Evolutionary conservation across 1,284 basidiomycete genomes (phyloP).

Genomic region (Rugosomyces carneus): DNA sequence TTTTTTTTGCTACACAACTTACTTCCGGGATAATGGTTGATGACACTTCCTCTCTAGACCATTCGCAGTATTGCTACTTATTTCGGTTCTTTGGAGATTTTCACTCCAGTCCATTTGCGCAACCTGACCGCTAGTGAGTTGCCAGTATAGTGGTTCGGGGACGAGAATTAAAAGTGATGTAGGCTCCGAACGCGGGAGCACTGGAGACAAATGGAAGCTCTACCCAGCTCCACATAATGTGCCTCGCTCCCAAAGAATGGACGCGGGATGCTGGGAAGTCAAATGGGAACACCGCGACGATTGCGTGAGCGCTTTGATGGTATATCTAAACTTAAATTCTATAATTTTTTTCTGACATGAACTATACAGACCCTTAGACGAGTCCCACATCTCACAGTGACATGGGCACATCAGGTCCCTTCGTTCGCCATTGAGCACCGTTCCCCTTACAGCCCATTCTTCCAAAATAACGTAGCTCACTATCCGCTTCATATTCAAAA

Average conservation of each 20-base stretch:
- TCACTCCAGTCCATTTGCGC: slow-evolving; percentile 22
- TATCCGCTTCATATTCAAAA: slow-evolving; percentile 23
- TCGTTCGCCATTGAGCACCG: slow-evolving; percentile 20
- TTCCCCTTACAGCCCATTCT: slow-evolving; percentile 15
- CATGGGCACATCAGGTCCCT: slow-evolving; percentile 64
- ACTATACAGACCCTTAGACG: slow-evolving; percentile 52
- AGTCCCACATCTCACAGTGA: slow-evolving; percentile 65
- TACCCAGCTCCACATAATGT: slow-evolving; percentile 50
- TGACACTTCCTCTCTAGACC: slow-evolving; percentile 28
- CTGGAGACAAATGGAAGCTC: slow-evolving; percentile 12
- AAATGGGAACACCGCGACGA: slow-evolving; percentile 74
- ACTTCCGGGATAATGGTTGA: background rate
- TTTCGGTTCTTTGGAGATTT: slow-evolving; percentile 54
- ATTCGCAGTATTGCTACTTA: slow-evolving; percentile 40
- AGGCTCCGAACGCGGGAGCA: slow-evolving; percentile 5
- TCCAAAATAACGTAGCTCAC: slow-evolving; percentile 15
- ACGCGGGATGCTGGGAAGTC: slow-evolving; percentile 58
- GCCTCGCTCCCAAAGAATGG: slow-evolving; percentile 50
- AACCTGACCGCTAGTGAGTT: slow-evolving; percentile 9
- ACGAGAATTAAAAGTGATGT: background rate
- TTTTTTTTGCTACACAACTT: slow-evolving; percentile 5
- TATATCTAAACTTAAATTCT: slow-evolving; percentile 25
- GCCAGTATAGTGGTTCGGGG: background rate
- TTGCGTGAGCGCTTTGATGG: slow-evolving; percentile 64
- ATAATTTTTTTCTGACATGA: slow-evolving; percentile 5